Conservation (phyloP, 2,329 filamentous ascomycete genomes). For the Aspergillus carbonarius region DNA sequence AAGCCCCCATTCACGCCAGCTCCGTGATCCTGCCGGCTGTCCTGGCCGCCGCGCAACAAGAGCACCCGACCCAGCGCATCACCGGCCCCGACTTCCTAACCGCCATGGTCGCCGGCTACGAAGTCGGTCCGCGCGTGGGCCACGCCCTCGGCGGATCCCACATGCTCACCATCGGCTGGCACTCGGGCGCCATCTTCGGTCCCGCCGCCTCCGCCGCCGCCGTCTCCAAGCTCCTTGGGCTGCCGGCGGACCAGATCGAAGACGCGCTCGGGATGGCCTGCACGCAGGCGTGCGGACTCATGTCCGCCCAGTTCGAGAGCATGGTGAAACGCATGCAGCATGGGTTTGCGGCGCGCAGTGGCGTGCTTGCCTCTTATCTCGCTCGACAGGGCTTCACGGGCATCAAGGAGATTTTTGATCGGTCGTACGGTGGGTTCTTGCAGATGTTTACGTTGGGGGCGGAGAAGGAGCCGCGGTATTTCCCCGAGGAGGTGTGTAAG, state of each 20-base stretch:
- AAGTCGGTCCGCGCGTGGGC: conserved; percentile 42
- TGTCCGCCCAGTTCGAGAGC: conserved; percentile 45
- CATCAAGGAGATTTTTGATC: conserved; percentile 45
- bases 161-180: conserved; percentile 43
- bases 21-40: conserved; percentile 42
- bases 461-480: conserved; percentile 26
- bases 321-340: conserved; percentile 49
- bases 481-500: conserved; percentile 28
- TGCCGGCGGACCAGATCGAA: conserved; percentile 31
- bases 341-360: conserved; percentile 47
- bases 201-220: conserved; percentile 36
- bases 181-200: conserved; percentile 43
- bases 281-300: conserved; percentile 42
- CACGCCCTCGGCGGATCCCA: conserved; percentile 40
- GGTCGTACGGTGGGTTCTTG: conserved; percentile 45
- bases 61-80: not conserved
- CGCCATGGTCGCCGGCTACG: conserved; percentile 40
- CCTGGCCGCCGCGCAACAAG: conserved; percentile 31
- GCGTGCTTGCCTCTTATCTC: conserved; percentile 42
- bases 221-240: conserved; percentile 32
- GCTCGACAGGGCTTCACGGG: conserved; percentile 41
- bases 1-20: conserved; percentile 42
- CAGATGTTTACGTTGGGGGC: conserved; percentile 36
- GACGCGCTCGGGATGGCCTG: conserved; percentile 43
- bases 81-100: conserved; percentile 35